Conservation (phyloP, 2,329 filamentous ascomycete genomes). For the Neurospora crassa region DNA sequence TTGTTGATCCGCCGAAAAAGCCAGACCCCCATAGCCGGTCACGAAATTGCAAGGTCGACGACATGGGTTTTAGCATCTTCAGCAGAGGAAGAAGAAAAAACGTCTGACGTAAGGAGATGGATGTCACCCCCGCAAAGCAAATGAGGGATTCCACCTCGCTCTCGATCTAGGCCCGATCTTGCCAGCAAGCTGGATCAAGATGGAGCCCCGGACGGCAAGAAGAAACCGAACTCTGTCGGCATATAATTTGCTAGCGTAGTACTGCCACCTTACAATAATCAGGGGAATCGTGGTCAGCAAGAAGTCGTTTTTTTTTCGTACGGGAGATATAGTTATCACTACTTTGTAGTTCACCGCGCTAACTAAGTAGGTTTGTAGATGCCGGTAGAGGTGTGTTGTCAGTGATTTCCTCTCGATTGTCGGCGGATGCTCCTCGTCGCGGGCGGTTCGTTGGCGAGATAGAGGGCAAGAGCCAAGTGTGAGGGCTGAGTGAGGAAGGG, state of each 20-base stretch:
- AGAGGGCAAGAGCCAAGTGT: not conserved
- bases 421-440: not conserved
- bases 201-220: not conserved
- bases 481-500: not conserved
- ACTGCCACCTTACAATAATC: too few species aligned
- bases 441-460: not conserved
- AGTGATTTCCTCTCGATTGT: not conserved
- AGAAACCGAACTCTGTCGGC: not conserved
- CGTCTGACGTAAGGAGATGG: not conserved
- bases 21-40: not conserved
- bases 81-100: not conserved
- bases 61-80: not conserved
- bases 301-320: too few species aligned
- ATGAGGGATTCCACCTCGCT: not conserved
- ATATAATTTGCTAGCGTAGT: too few species aligned
- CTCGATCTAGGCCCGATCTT: not conserved
- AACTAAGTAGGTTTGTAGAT: too few species aligned
- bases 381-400: not conserved
- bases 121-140: not conserved
- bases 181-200: not conserved
- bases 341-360: too few species aligned
- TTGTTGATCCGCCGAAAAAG: not conserved
- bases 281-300: too few species aligned
- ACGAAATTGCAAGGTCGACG: not conserved
- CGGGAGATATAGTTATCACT: too few species aligned